A percentile compares a stretch with the other conserved stretches of the same genome.
Conservation (phyloP, 73 alveolate species). For the Paramecium biaurelia region DNA sequence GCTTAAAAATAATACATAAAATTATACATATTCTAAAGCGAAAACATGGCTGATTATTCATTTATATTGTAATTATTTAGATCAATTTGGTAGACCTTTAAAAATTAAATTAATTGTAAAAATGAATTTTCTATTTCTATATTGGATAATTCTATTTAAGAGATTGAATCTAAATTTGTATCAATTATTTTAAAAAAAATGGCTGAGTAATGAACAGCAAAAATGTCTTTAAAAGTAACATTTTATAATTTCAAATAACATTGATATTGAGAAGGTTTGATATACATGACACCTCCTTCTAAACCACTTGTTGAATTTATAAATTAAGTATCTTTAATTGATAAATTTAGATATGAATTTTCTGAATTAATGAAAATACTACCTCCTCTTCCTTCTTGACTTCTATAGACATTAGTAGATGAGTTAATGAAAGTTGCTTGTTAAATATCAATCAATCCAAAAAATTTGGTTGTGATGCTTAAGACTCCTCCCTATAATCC, state of each 20-base stretch:
- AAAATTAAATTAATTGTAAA: not conserved
- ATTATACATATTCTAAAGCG: not conserved
- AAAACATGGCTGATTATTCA: not conserved
- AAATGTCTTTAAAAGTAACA: not conserved
- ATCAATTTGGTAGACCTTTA: not conserved
- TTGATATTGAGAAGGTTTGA: not conserved
- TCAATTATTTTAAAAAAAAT: not conserved
- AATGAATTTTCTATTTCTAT: not conserved
- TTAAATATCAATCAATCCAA: not conserved
- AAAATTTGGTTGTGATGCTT: not conserved
- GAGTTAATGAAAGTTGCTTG: not conserved
- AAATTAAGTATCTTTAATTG: not conserved
- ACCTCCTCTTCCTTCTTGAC: not conserved
- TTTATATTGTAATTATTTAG: not conserved
- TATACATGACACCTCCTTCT: not conserved
- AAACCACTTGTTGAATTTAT: not conserved
- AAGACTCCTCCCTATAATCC: not conserved
- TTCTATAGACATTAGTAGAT: not conserved
- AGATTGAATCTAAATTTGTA: not conserved
- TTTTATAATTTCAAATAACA: not conserved
- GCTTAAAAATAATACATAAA: not conserved
- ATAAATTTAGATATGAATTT: not conserved
- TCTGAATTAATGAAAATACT: not conserved
- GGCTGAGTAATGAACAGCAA: not conserved
- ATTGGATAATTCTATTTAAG: not conserved